phyloP scores from a whole-genome alignment of 2,329 filamentous ascomycete genomes.

The Penicillium sp. region DNA sequence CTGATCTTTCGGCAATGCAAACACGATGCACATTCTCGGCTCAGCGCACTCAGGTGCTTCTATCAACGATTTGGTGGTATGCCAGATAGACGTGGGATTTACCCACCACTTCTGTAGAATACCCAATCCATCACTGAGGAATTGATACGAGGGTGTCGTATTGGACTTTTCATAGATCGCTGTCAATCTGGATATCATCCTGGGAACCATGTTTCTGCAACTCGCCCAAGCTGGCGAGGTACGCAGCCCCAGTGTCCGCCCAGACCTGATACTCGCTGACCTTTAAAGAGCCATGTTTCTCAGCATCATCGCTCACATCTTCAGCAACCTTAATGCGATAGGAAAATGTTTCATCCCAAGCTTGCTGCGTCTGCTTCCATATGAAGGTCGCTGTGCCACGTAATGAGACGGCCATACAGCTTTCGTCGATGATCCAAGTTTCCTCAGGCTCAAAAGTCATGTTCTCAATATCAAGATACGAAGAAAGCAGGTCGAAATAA shows the following conservation, averaged over 20 bases:
- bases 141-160: no score
- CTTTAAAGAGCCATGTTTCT: constrained; percentile 21
- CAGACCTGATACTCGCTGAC: constrained; percentile 46
- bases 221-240: constrained; percentile 37
- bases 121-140: no score
- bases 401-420: constrained; percentile 33
- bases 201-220: constrained; percentile 14
- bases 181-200: background rate
- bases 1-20: no score
- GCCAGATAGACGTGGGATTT: no score
- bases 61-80: no score
- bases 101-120: no score
- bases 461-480: constrained; percentile 34
- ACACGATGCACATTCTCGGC: no score
- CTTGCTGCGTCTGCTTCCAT: constrained; percentile 36
- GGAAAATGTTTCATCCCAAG: constrained; percentile 45
- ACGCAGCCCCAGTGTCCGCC: constrained; percentile 48
- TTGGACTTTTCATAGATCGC: background rate
- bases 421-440: constrained; percentile 41
- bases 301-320: constrained; percentile 16
- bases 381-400: constrained; percentile 37
- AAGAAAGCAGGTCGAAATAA: constrained; percentile 40
- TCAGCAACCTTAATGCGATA: constrained; percentile 41
- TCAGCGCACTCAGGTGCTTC: no score
- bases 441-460: constrained; percentile 40